These are phyloP conservation scores for Xylona heveae DNA, from an alignment of 495 filamentous ascomycete genomes.

Conservation along the genomic window DNA sequence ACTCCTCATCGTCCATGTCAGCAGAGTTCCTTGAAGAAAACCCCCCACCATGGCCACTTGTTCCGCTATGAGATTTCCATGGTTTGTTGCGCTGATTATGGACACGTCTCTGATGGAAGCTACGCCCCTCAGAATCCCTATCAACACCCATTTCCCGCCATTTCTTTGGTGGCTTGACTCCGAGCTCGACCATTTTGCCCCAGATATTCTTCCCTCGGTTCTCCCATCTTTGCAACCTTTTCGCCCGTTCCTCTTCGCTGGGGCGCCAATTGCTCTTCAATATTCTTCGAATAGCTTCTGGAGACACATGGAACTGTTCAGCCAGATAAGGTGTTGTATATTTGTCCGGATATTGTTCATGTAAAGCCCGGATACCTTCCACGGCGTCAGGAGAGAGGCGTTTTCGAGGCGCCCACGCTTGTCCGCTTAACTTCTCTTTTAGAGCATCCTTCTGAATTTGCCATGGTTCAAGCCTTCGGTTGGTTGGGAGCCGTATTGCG, in stretches of 20 bases:
- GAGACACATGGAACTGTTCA: constrained; percentile 59
- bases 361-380: constrained; percentile 63
- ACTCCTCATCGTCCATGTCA: neutral
- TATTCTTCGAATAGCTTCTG: constrained; percentile 72
- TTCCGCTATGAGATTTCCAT: neutral
- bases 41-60: neutral
- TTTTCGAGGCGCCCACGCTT: constrained; percentile 63
- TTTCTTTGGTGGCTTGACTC: constrained; percentile 40
- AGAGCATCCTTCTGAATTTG: constrained; percentile 46
- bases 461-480: constrained; percentile 53
- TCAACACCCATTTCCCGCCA: constrained; percentile 52
- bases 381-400: constrained; percentile 78
- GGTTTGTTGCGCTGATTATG: neutral
- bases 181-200: constrained; percentile 46
- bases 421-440: constrained; percentile 44
- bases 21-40: neutral
- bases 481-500: too few relatives aligned
- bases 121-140: constrained; percentile 7
- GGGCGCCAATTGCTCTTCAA: constrained; percentile 70
- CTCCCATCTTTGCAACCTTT: constrained; percentile 52
- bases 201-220: constrained; percentile 60
- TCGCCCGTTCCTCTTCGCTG: constrained; percentile 31
- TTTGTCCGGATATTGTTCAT: constrained; percentile 46
- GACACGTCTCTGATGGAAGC: neutral
- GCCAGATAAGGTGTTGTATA: constrained; percentile 61